These are phyloP conservation scores for Boeremia lycopersici DNA, from an alignment of 2,329 filamentous ascomycete species.

Conservation along the genomic window DNA sequence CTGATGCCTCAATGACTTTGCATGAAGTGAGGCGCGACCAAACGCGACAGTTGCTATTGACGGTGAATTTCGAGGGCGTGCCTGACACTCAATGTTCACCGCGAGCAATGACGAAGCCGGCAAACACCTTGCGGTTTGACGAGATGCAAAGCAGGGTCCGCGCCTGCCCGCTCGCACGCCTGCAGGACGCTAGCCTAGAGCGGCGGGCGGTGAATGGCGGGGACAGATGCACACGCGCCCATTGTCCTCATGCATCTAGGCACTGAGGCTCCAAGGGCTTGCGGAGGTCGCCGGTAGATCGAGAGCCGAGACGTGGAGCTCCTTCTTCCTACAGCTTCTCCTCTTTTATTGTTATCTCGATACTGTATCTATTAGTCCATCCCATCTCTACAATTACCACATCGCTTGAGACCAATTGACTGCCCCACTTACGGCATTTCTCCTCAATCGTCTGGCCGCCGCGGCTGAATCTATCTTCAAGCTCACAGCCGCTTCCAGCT, in stretches of 20 bases:
- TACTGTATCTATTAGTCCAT: slow-evolving; percentile 20
- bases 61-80: slow-evolving; percentile 8
- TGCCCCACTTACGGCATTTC: slow-evolving; percentile 18
- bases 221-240: slow-evolving; percentile 7
- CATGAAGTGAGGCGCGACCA: neutral
- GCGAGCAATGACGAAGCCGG: slow-evolving; percentile 26
- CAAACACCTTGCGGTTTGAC: slow-evolving; percentile 18
- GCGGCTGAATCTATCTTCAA: slow-evolving; percentile 15
- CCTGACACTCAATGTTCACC: neutral
- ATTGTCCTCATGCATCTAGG: slow-evolving; percentile 19
- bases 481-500: slow-evolving; percentile 7
- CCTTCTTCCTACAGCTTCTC: slow-evolving; percentile 22
- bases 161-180: neutral
- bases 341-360: slow-evolving; percentile 28
- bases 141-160: slow-evolving; percentile 21
- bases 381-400: slow-evolving; percentile 16
- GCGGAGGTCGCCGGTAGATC: slow-evolving; percentile 42
- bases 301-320: slow-evolving; percentile 38
- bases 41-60: slow-evolving; percentile 2
- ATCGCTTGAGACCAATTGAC: slow-evolving; percentile 18
- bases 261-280: slow-evolving; percentile 18
- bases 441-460: slow-evolving; percentile 16
- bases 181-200: slow-evolving; percentile 25
- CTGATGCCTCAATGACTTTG: neutral
- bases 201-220: slow-evolving; percentile 29